A percentile compares a stretch with the other conserved stretches of the same genome.
phyloP scores from a whole-genome alignment of 192 early-diverging fungal genomes.

The Chytriomyces confervae region DNA sequence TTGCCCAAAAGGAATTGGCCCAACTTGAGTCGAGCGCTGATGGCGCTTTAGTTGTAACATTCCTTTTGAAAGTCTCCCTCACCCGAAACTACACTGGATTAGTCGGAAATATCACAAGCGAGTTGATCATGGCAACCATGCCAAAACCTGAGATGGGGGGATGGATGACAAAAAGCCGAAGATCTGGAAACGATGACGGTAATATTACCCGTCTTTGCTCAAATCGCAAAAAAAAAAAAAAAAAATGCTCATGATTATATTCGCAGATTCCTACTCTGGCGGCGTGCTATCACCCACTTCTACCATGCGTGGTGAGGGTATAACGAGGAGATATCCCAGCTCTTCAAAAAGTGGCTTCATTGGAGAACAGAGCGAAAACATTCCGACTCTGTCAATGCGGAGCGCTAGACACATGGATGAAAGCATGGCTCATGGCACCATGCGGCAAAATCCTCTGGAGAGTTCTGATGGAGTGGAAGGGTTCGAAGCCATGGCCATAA shows the following conservation, averaged over 20 bases:
- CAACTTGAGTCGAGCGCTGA: conserved; percentile 8
- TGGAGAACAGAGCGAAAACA: too few species aligned
- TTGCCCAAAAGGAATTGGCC: conserved; percentile 33
- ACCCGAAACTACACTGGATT: conserved; percentile 10
- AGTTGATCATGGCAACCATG: conserved; percentile 36
- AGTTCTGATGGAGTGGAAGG: not conserved
- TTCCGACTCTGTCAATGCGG: too few species aligned
- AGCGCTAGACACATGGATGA: not conserved
- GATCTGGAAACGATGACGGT: not conserved
- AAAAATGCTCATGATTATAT: not conserved
- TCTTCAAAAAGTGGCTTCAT: too few species aligned
- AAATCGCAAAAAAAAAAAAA: not conserved
- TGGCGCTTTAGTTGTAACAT: conserved; percentile 23
- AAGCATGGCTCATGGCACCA: not conserved
- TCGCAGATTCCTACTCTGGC: too few species aligned
- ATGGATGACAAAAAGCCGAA: too few species aligned
- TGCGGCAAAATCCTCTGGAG: not conserved
- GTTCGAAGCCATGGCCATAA: conserved; percentile 19
- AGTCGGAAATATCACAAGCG: conserved; percentile 19
- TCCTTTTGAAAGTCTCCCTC: not conserved
- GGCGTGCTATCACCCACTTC: not conserved
- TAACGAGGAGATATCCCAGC: too few species aligned
- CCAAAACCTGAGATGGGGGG: conserved; percentile 28
- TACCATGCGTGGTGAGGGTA: not conserved
- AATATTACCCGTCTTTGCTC: not conserved